Conservation (phyloP, 352 stramenopile species). For the Globisporangium orthogonon region DNA sequence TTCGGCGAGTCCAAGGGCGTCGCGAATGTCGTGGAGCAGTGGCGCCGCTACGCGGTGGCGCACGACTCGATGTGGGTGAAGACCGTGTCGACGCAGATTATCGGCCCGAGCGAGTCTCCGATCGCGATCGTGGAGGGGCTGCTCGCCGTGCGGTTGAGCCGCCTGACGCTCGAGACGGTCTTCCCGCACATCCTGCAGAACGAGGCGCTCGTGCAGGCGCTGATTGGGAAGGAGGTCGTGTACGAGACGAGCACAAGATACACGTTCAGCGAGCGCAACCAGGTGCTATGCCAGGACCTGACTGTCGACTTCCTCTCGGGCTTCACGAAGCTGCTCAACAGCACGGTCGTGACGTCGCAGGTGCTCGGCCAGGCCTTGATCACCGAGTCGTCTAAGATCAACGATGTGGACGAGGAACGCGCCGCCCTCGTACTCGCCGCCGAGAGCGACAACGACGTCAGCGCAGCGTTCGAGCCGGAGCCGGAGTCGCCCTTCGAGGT, state of each 20-base stretch:
- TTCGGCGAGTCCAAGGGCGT: slow-evolving; percentile 32
- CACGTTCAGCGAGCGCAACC: slow-evolving; percentile 41
- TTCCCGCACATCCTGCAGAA: slow-evolving; percentile 57
- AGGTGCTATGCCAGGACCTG: slow-evolving; percentile 47
- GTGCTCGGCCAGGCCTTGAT: slow-evolving; percentile 33
- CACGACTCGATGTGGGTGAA: slow-evolving; percentile 36
- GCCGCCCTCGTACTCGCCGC: neutral
- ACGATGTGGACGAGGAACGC: slow-evolving; percentile 7
- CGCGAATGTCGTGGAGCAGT: slow-evolving; percentile 44
- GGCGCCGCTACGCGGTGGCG: slow-evolving; percentile 51
- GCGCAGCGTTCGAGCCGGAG: slow-evolving; percentile 2
- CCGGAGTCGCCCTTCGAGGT: slow-evolving; percentile 10
- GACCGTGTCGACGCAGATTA: slow-evolving; percentile 26
- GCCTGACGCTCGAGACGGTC: slow-evolving; percentile 49
- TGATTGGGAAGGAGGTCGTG: slow-evolving; percentile 42
- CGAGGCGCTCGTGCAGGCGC: slow-evolving; percentile 44
- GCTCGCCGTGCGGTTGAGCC: slow-evolving; percentile 41
- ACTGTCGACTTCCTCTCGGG: slow-evolving; percentile 52
- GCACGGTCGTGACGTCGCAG: slow-evolving; percentile 18
- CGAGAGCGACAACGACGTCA: neutral
- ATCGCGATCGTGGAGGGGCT: slow-evolving; percentile 40
- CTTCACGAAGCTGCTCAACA: slow-evolving; percentile 27
- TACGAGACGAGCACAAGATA: slow-evolving; percentile 54
- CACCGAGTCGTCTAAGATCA: slow-evolving; percentile 17
- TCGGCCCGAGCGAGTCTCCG: slow-evolving; percentile 35